Evolutionary conservation across 73 alveolate species (phyloP).

Genomic region (Paramecium pentaurelia): DNA sequence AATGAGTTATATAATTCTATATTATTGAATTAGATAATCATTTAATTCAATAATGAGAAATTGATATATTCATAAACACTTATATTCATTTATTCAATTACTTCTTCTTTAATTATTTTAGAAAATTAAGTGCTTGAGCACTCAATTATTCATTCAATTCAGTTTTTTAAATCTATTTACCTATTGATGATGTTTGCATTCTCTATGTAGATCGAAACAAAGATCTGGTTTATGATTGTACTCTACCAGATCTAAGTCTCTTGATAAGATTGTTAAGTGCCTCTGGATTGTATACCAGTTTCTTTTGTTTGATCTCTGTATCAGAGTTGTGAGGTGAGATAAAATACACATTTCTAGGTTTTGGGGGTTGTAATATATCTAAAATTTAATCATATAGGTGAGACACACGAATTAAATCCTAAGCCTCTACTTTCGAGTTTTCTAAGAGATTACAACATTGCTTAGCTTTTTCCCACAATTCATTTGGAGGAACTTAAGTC

Average conservation of each 20-base stretch:
- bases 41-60: neutral
- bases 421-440: neutral
- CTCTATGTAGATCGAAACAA: neutral
- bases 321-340: conserved; percentile 1
- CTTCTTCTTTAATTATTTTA: neutral
- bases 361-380: neutral
- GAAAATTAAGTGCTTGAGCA: neutral
- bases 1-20: neutral
- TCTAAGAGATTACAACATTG: neutral
- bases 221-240: neutral
- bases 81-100: neutral
- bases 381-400: neutral
- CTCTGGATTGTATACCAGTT: neutral
- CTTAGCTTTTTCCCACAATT: conserved; percentile 1
- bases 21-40: neutral
- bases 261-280: neutral
- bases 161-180: neutral
- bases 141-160: neutral
- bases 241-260: neutral
- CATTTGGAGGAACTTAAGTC: conserved; percentile 9
- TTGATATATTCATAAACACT: neutral
- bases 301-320: neutral
- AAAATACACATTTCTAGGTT: neutral
- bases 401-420: neutral
- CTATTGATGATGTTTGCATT: neutral